phyloP scores from a whole-genome alignment of 1,284 basidiomycete genomes.

The Leccinum fuscescens region DNA sequence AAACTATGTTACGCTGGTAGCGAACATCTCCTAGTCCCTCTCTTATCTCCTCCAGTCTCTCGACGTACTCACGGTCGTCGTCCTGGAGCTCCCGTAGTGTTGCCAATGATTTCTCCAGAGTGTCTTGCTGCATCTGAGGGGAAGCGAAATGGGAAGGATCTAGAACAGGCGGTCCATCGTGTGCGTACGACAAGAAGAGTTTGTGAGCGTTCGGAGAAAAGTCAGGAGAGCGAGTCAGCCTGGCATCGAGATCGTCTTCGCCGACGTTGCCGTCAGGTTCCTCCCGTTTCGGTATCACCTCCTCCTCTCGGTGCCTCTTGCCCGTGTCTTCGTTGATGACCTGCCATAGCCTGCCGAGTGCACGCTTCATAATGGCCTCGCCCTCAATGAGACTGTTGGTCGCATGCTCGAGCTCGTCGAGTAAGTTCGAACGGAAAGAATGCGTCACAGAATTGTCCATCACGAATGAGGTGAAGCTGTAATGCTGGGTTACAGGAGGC shows the following conservation, averaged over 20 bases:
- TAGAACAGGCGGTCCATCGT: constrained; percentile 42
- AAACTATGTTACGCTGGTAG: constrained; percentile 66
- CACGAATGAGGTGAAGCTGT: constrained; percentile 77
- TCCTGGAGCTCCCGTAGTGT: constrained; percentile 74
- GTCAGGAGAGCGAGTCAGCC: constrained; percentile 61
- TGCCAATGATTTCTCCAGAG: constrained; percentile 67
- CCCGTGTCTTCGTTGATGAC: constrained; percentile 69
- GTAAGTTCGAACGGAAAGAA: constrained; percentile 69
- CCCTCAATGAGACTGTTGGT: constrained; percentile 79
- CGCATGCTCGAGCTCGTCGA: constrained; percentile 75
- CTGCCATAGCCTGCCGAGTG: constrained; percentile 75
- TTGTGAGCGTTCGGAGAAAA: constrained; percentile 62
- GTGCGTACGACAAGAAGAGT: constrained; percentile 56
- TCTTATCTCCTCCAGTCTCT: constrained; percentile 74
- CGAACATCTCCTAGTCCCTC: constrained; percentile 71
- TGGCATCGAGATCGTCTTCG: constrained; percentile 49
- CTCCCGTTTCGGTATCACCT: constrained; percentile 65
- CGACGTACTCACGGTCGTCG: constrained; percentile 77
- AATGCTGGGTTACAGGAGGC: constrained; percentile 59
- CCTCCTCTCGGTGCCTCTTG: constrained; percentile 28
- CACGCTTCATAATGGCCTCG: constrained; percentile 65
- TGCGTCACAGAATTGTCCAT: constrained; percentile 81
- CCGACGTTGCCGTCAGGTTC: constrained; percentile 56
- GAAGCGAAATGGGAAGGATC: constrained; percentile 63
- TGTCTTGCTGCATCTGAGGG: constrained; percentile 63